Evolutionary conservation across 345 rosid genomes (phyloP).

Genomic region (Lagerstroemia speciosa): DNA sequence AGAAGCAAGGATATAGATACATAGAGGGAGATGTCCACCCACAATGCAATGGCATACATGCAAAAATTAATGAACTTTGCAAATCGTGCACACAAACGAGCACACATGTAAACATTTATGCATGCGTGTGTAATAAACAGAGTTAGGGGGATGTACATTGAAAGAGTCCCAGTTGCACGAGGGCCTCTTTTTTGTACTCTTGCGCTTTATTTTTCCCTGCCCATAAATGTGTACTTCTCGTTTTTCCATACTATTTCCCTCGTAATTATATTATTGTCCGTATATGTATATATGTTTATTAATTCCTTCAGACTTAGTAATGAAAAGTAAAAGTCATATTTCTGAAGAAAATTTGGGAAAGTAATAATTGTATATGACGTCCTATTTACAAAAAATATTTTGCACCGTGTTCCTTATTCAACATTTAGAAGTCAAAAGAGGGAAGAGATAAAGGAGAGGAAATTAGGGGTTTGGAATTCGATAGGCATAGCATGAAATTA

Average conservation of each 20-base stretch:
- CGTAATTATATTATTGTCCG: slow-evolving; percentile 2
- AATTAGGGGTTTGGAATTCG: no score
- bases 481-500: no score
- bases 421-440: no score
- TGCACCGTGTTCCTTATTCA: no score
- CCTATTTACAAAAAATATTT: no score
- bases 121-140: background rate
- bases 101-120: background rate
- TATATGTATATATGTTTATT: background rate
- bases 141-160: slow-evolving; percentile 28
- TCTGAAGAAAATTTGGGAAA: no score
- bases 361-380: no score
- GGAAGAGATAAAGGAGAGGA: no score
- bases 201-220: slow-evolving; percentile 22
- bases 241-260: background rate
- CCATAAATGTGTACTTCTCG: slow-evolving; percentile 14
- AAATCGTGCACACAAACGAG: background rate
- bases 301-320: background rate
- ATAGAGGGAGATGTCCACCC: background rate
- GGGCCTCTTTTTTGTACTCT: slow-evolving; percentile 60
- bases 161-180: slow-evolving; percentile 57
- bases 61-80: background rate
- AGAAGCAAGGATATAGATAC: no score
- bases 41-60: background rate
- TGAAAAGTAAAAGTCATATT: no score